phyloP scores from a whole-genome alignment of 371 early-diverging fungal genomes.

The Rhizomucor pusillus region DNA sequence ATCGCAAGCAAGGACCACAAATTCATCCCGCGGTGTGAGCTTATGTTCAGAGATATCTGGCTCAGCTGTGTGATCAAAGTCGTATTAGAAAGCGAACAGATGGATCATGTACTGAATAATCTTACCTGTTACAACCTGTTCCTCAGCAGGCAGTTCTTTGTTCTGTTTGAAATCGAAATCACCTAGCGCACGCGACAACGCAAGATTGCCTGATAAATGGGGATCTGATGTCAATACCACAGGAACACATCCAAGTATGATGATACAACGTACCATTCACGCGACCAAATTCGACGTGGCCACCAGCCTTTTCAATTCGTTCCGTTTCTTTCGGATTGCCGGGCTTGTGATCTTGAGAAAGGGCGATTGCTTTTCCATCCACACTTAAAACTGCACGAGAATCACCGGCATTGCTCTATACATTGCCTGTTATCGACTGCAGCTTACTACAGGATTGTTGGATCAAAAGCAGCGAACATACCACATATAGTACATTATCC shows the following conservation, averaged over 20 bases:
- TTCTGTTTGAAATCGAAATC: slow-evolving; percentile 95
- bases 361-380: slow-evolving; percentile 68
- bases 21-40: slow-evolving; percentile 73
- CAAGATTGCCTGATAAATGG: slow-evolving; percentile 69
- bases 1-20: slow-evolving; percentile 90
- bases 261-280: slow-evolving; percentile 77
- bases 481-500: slow-evolving; percentile 43
- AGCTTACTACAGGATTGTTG: not conserved
- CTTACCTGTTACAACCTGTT: slow-evolving; percentile 86
- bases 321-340: slow-evolving; percentile 70
- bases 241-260: not conserved
- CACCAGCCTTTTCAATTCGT: slow-evolving; percentile 87
- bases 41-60: slow-evolving; percentile 70
- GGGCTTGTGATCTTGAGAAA: slow-evolving; percentile 97
- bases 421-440: slow-evolving; percentile 5
- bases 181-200: slow-evolving; percentile 94
- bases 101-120: not conserved
- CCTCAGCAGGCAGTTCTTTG: slow-evolving; percentile 66
- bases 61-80: slow-evolving; percentile 38
- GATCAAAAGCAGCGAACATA: slow-evolving; percentile 18
- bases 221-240: too few relatives aligned
- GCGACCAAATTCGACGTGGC: slow-evolving; percentile 93
- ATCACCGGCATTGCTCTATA: slow-evolving; percentile 92
- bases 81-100: too few relatives aligned
- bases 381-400: slow-evolving; percentile 84